These are phyloP conservation scores for Wickerhamiella brachini DNA, from an alignment of 805 yeast genomes.

Conservation along the genomic window DNA sequence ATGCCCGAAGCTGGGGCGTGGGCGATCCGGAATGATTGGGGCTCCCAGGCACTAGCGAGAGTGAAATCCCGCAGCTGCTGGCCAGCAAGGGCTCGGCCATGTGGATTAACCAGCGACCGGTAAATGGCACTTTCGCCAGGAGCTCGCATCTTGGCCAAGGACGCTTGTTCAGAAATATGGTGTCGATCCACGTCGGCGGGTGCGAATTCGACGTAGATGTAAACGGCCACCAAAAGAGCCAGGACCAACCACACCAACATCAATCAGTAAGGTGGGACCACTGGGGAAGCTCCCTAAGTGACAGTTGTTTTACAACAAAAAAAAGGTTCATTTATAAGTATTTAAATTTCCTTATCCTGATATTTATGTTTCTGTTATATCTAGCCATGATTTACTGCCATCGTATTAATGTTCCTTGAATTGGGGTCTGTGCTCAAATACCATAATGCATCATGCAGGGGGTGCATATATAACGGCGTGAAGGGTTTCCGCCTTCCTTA, in stretches of 20 bases:
- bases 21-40: constrained; percentile 6
- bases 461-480: neutral
- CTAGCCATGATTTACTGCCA: too few relatives aligned
- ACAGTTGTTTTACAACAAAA: too few relatives aligned
- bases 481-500: neutral
- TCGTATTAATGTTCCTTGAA: too few relatives aligned
- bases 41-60: constrained; percentile 47
- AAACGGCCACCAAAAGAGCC: constrained; percentile 9
- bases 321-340: too few relatives aligned
- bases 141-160: constrained; percentile 48
- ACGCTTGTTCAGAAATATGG: constrained; percentile 40
- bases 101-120: constrained; percentile 61
- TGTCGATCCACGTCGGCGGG: constrained; percentile 26
- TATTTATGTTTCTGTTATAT: too few relatives aligned
- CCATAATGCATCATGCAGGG: neutral
- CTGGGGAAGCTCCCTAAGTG: too few relatives aligned
- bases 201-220: constrained; percentile 13
- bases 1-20: constrained; percentile 5
- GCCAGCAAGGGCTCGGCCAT: constrained; percentile 28
- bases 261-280: neutral
- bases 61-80: constrained; percentile 35
- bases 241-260: constrained; percentile 15
- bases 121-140: constrained; percentile 61
- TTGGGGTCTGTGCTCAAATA: too few relatives aligned
- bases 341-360: too few relatives aligned